A percentile compares a stretch with the other conserved stretches of the same genome.
These are phyloP conservation scores for Terana coerulea DNA, from an alignment of 768 basidiomycete species.

Conservation along the genomic window DNA sequence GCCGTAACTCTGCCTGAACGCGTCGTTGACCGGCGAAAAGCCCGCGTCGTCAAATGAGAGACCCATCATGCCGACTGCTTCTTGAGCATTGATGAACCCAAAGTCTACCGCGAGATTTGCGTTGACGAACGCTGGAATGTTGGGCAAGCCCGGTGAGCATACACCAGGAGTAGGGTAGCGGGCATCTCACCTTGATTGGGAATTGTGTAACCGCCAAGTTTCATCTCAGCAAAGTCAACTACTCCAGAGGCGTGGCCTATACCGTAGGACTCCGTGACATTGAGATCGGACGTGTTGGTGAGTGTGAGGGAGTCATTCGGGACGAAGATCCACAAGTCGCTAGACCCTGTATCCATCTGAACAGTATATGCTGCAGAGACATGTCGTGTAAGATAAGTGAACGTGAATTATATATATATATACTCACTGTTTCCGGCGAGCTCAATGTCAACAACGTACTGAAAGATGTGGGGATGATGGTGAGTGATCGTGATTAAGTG, in stretches of 20 bases:
- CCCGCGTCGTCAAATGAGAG: slow-evolving; percentile 70
- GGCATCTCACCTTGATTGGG: slow-evolving; percentile 61
- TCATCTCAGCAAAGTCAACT: slow-evolving; percentile 32
- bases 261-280: slow-evolving; percentile 32
- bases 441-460: slow-evolving; percentile 1
- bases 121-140: slow-evolving; percentile 50
- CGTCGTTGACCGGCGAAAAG: slow-evolving; percentile 30
- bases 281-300: slow-evolving; percentile 26
- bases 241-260: slow-evolving; percentile 33
- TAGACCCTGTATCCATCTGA: slow-evolving; percentile 32
- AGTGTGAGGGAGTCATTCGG: slow-evolving; percentile 16
- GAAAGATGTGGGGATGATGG: neutral
- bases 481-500: neutral
- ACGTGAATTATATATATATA: too few relatives aligned
- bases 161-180: neutral
- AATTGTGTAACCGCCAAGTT: slow-evolving; percentile 32
- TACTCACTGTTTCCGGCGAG: slow-evolving; percentile 6
- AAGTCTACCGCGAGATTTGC: slow-evolving; percentile 10
- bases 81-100: neutral
- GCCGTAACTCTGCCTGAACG: slow-evolving; percentile 10
- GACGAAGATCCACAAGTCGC: slow-evolving; percentile 30
- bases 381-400: neutral
- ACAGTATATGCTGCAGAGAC: slow-evolving; percentile 22
- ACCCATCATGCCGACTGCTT: slow-evolving; percentile 56
- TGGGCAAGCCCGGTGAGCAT: neutral